phyloP scores from a whole-genome alignment of 2,329 filamentous ascomycete genomes.

The Zymoseptoria brevis region DNA sequence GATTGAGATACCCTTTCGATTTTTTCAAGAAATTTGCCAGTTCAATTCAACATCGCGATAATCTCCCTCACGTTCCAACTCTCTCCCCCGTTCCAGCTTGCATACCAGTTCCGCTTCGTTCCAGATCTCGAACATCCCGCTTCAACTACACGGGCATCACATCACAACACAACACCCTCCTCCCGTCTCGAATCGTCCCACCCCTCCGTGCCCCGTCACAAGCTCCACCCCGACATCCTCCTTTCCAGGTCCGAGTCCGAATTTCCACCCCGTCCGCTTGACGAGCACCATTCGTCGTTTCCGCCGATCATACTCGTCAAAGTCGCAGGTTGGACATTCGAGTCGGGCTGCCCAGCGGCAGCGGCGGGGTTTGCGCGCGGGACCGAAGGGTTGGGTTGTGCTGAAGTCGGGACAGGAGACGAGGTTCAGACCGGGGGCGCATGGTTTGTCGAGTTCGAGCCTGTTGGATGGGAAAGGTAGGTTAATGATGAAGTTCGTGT shows the following conservation, averaged over 20 bases:
- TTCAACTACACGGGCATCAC: not conserved
- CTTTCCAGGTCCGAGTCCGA: constrained; percentile 20
- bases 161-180: not conserved
- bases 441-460: constrained; percentile 39
- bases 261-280: constrained; percentile 20
- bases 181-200: not conserved
- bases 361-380: constrained; percentile 18
- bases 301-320: constrained; percentile 20
- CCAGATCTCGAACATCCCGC: not conserved
- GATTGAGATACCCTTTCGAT: not conserved
- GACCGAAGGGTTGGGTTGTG: constrained; percentile 17
- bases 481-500: too few species aligned
- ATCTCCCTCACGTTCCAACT: too few species aligned
- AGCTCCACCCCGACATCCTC: constrained; percentile 19
- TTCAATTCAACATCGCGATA: too few species aligned
- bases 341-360: constrained; percentile 13
- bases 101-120: too few species aligned
- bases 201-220: constrained; percentile 2
- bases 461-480: too few species aligned
- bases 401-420: constrained; percentile 34
- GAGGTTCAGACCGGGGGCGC: constrained; percentile 34
- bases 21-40: too few species aligned
- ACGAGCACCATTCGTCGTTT: constrained; percentile 18
- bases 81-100: too few species aligned
- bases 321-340: constrained; percentile 25